Percentiles rank a stretch among this genome's conserved stretches.
These are phyloP conservation scores for Fusarium clavum DNA, from an alignment of 2,329 filamentous ascomycete species.

Conservation along the genomic window DNA sequence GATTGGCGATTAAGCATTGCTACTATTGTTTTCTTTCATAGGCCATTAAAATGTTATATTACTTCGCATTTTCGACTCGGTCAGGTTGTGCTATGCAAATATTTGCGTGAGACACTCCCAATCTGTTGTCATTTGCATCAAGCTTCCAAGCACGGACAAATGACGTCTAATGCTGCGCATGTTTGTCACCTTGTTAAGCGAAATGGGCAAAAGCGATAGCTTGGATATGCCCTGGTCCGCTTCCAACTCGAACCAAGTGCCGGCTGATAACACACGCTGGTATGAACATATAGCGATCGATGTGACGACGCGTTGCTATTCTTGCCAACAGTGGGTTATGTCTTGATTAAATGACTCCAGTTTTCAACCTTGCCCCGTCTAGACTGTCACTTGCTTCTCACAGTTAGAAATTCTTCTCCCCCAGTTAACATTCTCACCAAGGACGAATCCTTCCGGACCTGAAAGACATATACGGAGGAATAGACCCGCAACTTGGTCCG, in stretches of 20 bases:
- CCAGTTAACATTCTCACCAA: not conserved
- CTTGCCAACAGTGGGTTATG: conserved; percentile 16
- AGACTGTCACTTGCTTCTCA: conserved; percentile 7
- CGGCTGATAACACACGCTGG: conserved; percentile 8
- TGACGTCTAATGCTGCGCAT: conserved; percentile 12
- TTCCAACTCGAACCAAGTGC: conserved; percentile 5
- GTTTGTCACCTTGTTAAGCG: conserved; percentile 9
- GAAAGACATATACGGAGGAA: conserved; percentile 8
- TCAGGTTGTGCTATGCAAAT: not conserved
- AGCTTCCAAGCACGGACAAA: conserved; percentile 1
- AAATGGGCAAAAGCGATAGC: conserved; percentile 14
- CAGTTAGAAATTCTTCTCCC: not conserved
- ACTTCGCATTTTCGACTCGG: not conserved
- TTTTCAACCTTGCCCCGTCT: conserved; percentile 8
- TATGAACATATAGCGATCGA: conserved; percentile 23
- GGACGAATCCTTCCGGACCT: not conserved
- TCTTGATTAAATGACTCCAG: conserved; percentile 4
- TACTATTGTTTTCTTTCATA: not conserved
- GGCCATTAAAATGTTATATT: not conserved
- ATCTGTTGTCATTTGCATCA: conserved; percentile 3
- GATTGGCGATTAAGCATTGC: conserved; percentile 15
- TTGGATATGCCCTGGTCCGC: conserved; percentile 8
- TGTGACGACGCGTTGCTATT: conserved; percentile 29
- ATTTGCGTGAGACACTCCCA: not conserved
- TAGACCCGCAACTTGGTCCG: not conserved